Conservation (phyloP, 2,329 filamentous ascomycete genomes). For the Paracamarosporium sp. region DNA sequence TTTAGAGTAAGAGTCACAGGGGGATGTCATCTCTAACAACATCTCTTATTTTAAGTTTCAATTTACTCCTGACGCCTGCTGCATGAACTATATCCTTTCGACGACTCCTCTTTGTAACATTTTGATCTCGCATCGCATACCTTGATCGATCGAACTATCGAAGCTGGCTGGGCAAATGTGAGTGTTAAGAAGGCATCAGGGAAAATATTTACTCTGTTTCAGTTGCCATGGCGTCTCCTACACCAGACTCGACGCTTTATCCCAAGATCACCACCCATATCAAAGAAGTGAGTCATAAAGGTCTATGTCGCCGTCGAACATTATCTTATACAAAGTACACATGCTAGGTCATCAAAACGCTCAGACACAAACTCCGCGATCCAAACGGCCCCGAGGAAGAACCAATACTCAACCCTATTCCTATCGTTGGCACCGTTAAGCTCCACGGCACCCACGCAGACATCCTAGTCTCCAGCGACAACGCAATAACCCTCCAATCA, state of each 20-base stretch:
- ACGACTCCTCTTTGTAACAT: no score
- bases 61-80: neutral
- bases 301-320: neutral
- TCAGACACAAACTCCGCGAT: constrained; percentile 18
- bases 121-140: no score
- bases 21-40: neutral
- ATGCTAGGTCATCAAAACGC: constrained; percentile 21
- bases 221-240: constrained; percentile 14
- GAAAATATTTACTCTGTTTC: neutral
- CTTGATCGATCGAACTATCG: no score
- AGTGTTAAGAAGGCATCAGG: no score
- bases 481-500: constrained; percentile 32
- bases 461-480: constrained; percentile 29
- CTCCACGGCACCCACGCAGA: constrained; percentile 43
- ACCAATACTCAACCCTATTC: constrained; percentile 15
- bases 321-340: constrained; percentile 34
- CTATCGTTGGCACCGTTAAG: constrained; percentile 38
- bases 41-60: neutral
- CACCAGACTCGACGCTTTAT: constrained; percentile 28
- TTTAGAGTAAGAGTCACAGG: neutral
- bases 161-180: neutral
- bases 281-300: constrained; percentile 12
- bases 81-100: neutral
- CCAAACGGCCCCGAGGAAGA: constrained; percentile 8
- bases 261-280: constrained; percentile 39